Evolutionary conservation across 495 filamentous ascomycete species (phyloP).

Genomic region (Elasticomyces elasticus): DNA sequence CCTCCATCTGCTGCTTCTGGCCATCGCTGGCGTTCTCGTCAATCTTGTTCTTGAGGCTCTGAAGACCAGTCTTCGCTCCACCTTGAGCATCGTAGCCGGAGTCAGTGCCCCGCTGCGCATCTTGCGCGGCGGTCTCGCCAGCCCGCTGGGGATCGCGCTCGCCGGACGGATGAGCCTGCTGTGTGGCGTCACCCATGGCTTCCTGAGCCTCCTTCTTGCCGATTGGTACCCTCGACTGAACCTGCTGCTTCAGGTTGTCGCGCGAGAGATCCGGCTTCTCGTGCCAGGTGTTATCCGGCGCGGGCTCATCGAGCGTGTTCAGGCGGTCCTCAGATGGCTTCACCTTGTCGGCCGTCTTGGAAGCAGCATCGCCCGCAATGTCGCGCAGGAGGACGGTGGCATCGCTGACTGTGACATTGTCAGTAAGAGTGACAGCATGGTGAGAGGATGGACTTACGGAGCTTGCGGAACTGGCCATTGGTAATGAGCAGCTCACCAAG

Average conservation of each 20-base stretch:
- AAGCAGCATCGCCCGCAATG: constrained; percentile 81
- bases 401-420: constrained; percentile 57
- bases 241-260: constrained; percentile 56
- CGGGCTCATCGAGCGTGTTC: constrained; percentile 65
- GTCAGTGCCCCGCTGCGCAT: constrained; percentile 36
- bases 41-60: constrained; percentile 42
- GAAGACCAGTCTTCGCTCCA: constrained; percentile 40
- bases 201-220: constrained; percentile 42
- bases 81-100: constrained; percentile 46
- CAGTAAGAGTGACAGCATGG: constrained; percentile 24
- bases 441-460: constrained; percentile 50
- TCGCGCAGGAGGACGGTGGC: constrained; percentile 74
- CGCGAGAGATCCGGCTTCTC: constrained; percentile 71
- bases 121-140: constrained; percentile 36
- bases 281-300: constrained; percentile 88
- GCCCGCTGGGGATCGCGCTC: constrained; percentile 42
- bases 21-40: constrained; percentile 51
- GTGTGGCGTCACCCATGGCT: constrained; percentile 39
- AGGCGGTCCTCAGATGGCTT: constrained; percentile 73
- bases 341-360: constrained; percentile 66
- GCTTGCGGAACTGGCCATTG: constrained; percentile 93
- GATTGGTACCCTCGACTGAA: constrained; percentile 46
- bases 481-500: constrained; percentile 84
- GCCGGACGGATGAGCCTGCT: constrained; percentile 42
- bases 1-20: constrained; percentile 39